Conservation (phyloP, 768 basidiomycete species). For the Boletus pseudopeckii region DNA sequence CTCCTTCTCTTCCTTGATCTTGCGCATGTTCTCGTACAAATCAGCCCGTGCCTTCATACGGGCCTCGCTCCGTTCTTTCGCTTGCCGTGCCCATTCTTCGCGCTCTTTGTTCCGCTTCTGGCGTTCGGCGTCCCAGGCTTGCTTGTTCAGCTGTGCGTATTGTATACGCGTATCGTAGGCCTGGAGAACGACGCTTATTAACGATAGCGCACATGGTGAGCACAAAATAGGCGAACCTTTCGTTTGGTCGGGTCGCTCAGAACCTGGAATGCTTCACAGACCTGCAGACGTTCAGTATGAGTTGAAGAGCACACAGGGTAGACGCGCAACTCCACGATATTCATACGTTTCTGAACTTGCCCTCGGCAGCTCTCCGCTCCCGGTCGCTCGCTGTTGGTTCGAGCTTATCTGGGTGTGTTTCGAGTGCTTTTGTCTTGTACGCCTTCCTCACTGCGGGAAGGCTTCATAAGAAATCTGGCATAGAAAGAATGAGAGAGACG, state of each 20-base stretch:
- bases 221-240: conserved; percentile 38
- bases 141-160: conserved; percentile 22
- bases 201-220: background rate
- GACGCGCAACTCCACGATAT: conserved; percentile 21
- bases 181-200: conserved; percentile 24
- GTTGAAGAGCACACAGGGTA: conserved; percentile 4
- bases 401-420: conserved; percentile 74
- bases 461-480: background rate
- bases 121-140: conserved; percentile 36
- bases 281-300: conserved; percentile 38
- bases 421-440: conserved; percentile 62
- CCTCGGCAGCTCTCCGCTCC: conserved; percentile 52
- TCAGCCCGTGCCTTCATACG: conserved; percentile 44
- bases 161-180: conserved; percentile 46
- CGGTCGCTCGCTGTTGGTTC: conserved; percentile 48
- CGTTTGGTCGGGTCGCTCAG: conserved; percentile 55
- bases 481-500: conserved; percentile 14
- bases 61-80: conserved; percentile 46
- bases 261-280: conserved; percentile 59
- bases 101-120: conserved; percentile 45
- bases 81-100: conserved; percentile 51
- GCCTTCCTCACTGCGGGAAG: conserved; percentile 50
- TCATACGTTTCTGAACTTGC: conserved; percentile 59
- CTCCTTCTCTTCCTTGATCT: conserved; percentile 40
- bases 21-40: conserved; percentile 36